Evolutionary conservation across 148 eudicot genomes (phyloP).

Genomic region (Spergularia bocconei): DNA sequence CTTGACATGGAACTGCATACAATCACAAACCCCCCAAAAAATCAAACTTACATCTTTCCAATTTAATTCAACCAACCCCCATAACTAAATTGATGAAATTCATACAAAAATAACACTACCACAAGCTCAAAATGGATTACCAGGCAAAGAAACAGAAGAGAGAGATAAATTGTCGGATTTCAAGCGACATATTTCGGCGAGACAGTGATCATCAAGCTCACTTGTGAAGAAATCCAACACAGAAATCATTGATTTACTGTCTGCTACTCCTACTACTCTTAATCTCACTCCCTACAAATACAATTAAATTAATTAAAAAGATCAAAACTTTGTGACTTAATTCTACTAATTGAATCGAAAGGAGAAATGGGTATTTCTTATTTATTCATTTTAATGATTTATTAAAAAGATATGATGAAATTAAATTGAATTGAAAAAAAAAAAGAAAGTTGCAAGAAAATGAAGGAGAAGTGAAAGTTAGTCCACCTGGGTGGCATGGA

Average conservation of each 20-base stretch:
- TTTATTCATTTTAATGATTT: background rate
- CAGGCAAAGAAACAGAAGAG: constrained; percentile 37
- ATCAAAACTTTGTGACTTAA: background rate
- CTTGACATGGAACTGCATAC: constrained; percentile 49
- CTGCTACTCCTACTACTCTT: constrained; percentile 79
- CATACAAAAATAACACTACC: background rate
- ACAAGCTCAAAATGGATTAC: constrained; percentile 27
- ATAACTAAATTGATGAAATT: too few relatives aligned
- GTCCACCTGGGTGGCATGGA: constrained; percentile 52
- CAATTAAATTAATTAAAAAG: constrained; percentile 12
- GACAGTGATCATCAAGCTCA: constrained; percentile 70
- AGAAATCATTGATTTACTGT: constrained; percentile 68
- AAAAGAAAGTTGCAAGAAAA: background rate
- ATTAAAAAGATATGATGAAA: background rate
- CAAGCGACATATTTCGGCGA: constrained; percentile 49
- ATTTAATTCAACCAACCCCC: too few relatives aligned
- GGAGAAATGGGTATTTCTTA: background rate
- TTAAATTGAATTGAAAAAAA: background rate
- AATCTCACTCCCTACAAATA: constrained; percentile 74
- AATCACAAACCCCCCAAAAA: constrained; percentile 1
- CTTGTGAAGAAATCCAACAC: constrained; percentile 49
- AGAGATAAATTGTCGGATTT: constrained; percentile 64
- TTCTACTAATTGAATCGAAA: background rate
- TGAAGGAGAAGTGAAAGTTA: background rate
- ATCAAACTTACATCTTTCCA: background rate